These are phyloP conservation scores for Penicillium arizonense DNA, from an alignment of 495 filamentous ascomycete genomes.

Conservation along the genomic window DNA sequence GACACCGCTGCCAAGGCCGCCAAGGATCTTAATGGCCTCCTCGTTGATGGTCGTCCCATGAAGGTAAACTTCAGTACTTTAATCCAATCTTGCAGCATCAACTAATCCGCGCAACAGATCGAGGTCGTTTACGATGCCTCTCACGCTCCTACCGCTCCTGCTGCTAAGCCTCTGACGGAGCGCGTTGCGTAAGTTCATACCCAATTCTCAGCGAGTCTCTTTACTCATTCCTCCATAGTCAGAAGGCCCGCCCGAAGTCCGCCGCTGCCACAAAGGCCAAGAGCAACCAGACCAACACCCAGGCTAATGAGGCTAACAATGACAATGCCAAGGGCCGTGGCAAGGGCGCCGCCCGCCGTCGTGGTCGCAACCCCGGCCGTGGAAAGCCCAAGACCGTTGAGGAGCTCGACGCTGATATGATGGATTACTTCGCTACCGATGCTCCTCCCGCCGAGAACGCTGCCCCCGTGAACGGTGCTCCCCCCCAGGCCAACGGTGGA, in stretches of 20 bases:
- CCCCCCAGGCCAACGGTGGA: conserved; percentile 38
- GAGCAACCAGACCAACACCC: conserved; percentile 6
- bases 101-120: conserved; percentile 55
- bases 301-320: background rate
- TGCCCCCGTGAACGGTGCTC: conserved; percentile 43
- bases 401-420: conserved; percentile 93
- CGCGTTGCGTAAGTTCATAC: conserved; percentile 67
- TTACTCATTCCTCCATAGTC: conserved; percentile 33
- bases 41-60: conserved; percentile 86
- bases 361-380: conserved; percentile 49
- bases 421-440: conserved; percentile 70
- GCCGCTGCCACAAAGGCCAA: conserved; percentile 67
- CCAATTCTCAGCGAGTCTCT: background rate
- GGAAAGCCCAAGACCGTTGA: conserved; percentile 83
- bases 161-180: conserved; percentile 76
- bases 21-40: conserved; percentile 76
- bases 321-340: conserved; percentile 8
- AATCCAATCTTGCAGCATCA: background rate
- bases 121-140: conserved; percentile 83
- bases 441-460: conserved; percentile 35
- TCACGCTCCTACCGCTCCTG: conserved; percentile 60
- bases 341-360: conserved; percentile 26
- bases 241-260: conserved; percentile 81
- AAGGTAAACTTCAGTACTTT: conserved; percentile 56
- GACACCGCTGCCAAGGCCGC: conserved; percentile 80